Evolutionary conservation across 1,284 basidiomycete genomes (phyloP).

Genomic region (Ustilago esculenta): DNA sequence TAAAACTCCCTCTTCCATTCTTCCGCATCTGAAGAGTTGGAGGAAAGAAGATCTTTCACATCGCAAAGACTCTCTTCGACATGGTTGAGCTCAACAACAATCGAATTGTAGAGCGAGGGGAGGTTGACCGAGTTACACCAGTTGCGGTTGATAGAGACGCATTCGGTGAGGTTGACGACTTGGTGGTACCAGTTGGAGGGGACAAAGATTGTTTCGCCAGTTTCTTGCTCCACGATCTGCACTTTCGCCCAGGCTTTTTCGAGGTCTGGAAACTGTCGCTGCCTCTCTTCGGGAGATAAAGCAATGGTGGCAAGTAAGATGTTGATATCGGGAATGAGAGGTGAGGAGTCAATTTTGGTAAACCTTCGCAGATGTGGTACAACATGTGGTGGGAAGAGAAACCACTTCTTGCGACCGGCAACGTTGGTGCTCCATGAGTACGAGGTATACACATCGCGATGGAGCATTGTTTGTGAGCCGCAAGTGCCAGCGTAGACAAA

Average conservation of each 20-base stretch:
- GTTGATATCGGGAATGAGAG: constrained; percentile 44
- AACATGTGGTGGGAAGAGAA: constrained; percentile 70
- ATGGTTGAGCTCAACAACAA: constrained; percentile 66
- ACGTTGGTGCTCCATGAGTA: constrained; percentile 74
- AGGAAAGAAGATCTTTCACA: constrained; percentile 68
- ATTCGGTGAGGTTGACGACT: constrained; percentile 63
- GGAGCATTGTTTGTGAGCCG: constrained; percentile 47
- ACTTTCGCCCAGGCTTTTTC: constrained; percentile 3
- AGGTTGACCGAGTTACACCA: constrained; percentile 72
- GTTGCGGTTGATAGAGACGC: constrained; percentile 62
- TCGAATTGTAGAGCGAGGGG: constrained; percentile 68
- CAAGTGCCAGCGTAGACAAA: constrained; percentile 60
- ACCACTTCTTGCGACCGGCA: constrained; percentile 72
- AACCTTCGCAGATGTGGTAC: constrained; percentile 63
- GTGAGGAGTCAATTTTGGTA: constrained; percentile 52
- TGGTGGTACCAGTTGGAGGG: constrained; percentile 67
- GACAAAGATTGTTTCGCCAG: constrained; percentile 59
- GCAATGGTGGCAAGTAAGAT: not conserved
- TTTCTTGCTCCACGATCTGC: constrained; percentile 20
- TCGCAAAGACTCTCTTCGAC: constrained; percentile 70
- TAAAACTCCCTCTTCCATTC: constrained; percentile 53
- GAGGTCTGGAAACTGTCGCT: constrained; percentile 6
- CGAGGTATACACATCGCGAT: constrained; percentile 68
- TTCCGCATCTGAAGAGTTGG: not conserved
- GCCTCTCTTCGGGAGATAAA: not conserved